Base-by-base conservation (phyloP, 768 basidiomycete genomes). In the Wakefieldia striispora region DNA sequence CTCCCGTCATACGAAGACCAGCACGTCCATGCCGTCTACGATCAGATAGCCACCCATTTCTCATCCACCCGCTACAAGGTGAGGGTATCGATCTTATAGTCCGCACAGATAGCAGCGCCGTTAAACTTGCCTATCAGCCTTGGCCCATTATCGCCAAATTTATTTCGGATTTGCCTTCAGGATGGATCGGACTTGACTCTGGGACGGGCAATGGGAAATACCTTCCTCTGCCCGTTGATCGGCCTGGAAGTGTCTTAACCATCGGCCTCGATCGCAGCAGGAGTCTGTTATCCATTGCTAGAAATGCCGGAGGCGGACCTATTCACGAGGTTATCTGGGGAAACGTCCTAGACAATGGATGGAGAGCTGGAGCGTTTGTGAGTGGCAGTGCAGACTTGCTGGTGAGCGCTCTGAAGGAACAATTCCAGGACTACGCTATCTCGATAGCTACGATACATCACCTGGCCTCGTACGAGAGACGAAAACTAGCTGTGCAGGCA, bases 171-270 rank as follows among this genome's bases (percentile, higher is more conserved):
- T 64, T 97, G 13, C 80, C 87, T 13, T 71, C 83, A 17, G 87
- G 91, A 21, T 91, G 83, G 73, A 72, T 97, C 31, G 95, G 95
- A 11, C 76, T 99, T 21, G 97, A 99, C 67, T 88, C 91, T 21
- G 97, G 97, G 6, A 92, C 92, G 21, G 97, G 97, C 1, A 99
- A 99, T 58, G 97, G 97, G 39, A 98, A 99, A 77, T 98, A 98
- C 70, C 80, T 98, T 2, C 85, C 89, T 3, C 69, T 91, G 1
- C 86, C 88, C 6, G 55, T 68, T 1, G 82, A 89, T 42, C 75
- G 80, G 14, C 82, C 82, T 6, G 72, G 74, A 12, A 75, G 75
- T 23, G 66, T 85, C 42, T 79, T 84, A 74, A 93, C 88, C 16
- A 74, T 97, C 36, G 93, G 92, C 1, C 72, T 97, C 20, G 94